Conservation (phyloP, 176 grass and related monocot species). For the Microstegium vimineum region DNA sequence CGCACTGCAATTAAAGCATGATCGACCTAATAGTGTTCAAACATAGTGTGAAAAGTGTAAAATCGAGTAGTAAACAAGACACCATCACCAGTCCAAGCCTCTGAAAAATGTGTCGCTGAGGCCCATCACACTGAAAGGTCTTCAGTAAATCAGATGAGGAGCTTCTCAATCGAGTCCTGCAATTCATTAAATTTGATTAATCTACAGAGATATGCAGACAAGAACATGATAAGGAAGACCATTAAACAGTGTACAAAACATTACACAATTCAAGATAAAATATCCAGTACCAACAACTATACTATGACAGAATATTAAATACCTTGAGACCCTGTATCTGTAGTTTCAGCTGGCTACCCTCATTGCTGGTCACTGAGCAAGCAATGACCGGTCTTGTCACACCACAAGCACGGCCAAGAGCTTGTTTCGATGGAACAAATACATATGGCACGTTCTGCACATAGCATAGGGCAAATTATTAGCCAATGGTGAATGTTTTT, state of each 20-base stretch:
- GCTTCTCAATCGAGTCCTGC: conserved; percentile 84
- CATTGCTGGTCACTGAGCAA: conserved; percentile 81
- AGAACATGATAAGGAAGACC: background rate
- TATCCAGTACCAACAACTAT: background rate
- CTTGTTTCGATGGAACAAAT: conserved; percentile 79
- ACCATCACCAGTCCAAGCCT: conserved; percentile 90
- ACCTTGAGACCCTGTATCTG: conserved; percentile 82
- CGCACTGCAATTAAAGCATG: background rate
- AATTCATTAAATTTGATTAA: conserved; percentile 1
- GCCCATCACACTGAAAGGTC: conserved; percentile 79
- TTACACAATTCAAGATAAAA: background rate
- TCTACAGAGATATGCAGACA: background rate
- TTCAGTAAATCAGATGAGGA: conserved; percentile 61
- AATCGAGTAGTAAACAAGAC: conserved; percentile 39
- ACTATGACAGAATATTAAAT: background rate
- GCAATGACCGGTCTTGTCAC: conserved; percentile 85
- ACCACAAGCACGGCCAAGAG: conserved; percentile 83
- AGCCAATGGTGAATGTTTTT: background rate
- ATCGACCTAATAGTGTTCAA: conserved; percentile 21
- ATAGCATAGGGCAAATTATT: background rate
- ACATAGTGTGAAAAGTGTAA: conserved; percentile 21
- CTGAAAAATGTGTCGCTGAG: conserved; percentile 53
- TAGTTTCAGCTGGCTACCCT: conserved; percentile 69
- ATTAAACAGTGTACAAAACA: background rate
- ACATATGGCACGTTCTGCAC: conserved; percentile 81